Conservation (phyloP, 2,329 filamentous ascomycete species). For the Colletotrichum spaethianum region DNA sequence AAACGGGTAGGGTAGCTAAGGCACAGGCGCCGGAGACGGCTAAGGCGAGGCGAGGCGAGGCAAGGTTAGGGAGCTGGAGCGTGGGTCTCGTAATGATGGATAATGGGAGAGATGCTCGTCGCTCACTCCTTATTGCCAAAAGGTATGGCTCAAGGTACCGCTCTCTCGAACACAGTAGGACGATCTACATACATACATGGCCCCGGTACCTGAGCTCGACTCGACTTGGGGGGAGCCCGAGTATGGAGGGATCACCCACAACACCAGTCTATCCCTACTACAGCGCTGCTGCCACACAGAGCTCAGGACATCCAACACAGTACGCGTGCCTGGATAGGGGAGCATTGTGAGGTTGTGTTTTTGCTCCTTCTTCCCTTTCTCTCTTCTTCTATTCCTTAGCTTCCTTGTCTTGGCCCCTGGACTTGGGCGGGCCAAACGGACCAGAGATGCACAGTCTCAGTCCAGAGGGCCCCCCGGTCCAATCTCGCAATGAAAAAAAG, state of each 20-base stretch:
- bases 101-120: constrained; percentile 13
- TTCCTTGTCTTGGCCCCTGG: constrained; percentile 33
- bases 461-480: constrained; percentile 11
- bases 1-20: constrained; percentile 2
- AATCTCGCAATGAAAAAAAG: constrained; percentile 20
- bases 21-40: constrained; percentile 11
- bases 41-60: constrained; percentile 10
- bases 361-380: not conserved
- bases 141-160: not conserved
- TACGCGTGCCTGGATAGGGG: not conserved
- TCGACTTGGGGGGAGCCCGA: not conserved
- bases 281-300: not conserved
- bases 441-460: constrained; percentile 35
- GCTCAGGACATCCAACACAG: not conserved
- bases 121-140: not conserved
- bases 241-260: constrained; percentile 6
- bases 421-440: constrained; percentile 23
- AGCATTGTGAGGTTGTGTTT: not conserved
- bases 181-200: not conserved
- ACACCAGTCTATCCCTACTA: not conserved
- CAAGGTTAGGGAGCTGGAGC: constrained; percentile 9
- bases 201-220: not conserved
- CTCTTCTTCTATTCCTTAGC: not conserved
- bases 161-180: not conserved
- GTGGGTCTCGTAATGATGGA: constrained; percentile 38